Evolutionary conservation across 2,329 filamentous ascomycete species (phyloP), one percentile per base, ranked within the genome.

Genomic region (Fusarium protoensiforme): DNA sequence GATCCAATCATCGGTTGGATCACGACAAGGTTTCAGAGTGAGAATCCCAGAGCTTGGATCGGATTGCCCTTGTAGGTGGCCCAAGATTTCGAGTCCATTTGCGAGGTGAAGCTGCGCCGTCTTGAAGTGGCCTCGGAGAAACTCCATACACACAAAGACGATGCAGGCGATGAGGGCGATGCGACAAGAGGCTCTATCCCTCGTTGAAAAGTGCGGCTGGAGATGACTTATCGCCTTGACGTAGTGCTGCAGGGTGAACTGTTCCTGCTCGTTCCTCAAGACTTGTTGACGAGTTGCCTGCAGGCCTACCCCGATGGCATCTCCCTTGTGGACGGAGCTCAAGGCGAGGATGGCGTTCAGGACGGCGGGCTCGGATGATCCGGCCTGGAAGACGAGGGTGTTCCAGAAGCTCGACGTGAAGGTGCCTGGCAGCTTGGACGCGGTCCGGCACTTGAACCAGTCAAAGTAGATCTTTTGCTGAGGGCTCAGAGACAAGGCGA

Each of bases 1-100:
- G 18, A 88, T 83, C 79, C 82, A 85, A 41, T 83, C 79, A 51
- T 88, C 85, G 1, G 80, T 74, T 1, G 78, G 78, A 6, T 82
- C 80, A 5, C 31, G 66, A 2, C 54, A 65, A 13, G 66, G 43
- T 22, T 68, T 67, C 16, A 75, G 5, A 4, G 59, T 38, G 16
- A 77, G 48, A 11, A 67, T 38, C 2, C 67, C 67, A 16, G 64
- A 67, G 61, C 67, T 67, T 82, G 83, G 22, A 82, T 70, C 38
- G 67, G 79, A 39, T 77, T 77, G 60, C 81, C 84, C 4, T 82
- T 24, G 27, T 81, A 85, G 84, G 0, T 85, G 20, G 6, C 83
- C 65, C 57, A 84, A 84, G 31, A 74, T 74, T 18, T 69, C 65
- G 8, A 74, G 62, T 7, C 72, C 72, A 13, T 75, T 74, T 39